Base-by-base conservation (phyloP, 129 eudicot genomes). In the Calendula officinalis region DNA sequence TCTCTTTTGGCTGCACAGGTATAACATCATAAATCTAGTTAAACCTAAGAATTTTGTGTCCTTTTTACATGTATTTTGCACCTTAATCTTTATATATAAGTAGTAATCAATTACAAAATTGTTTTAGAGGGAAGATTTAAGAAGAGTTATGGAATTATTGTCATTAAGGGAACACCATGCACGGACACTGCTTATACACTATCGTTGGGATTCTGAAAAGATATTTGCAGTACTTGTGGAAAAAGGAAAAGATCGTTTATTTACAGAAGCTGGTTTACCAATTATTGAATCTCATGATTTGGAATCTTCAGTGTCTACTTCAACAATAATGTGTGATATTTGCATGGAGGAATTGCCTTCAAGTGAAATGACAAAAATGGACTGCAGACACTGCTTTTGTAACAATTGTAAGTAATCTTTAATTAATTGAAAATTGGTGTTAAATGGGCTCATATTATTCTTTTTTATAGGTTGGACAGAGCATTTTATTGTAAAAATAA, bases 1-100 rank as follows among this genome's bases (percentile, higher is more conserved):
- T 92, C 98, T 60, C 91, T 92, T 62, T 76, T 88, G 80, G 83
- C 82, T 68, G 98, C 98, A 47, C 98, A 92, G 98, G 98, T 92
- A 77, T 59, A 46, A 12, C 34, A 27, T 51, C 32, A 64, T 33
- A 57, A 52, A 60, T 32, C 10, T 57, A 17, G 41, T 9, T 7
- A 43, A 40, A 54, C 13, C 27, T 52, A 42, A 16, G 1, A 46
- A 39, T 57, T 13, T 61, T 30, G 12, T 22, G 30, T 22, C 30
- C 17, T 68, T 64, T 8, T 42, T 41, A 16, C 37, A 30, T 8
- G 14, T 52, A 46, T 13, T 27, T 56, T 69, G 52, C 60, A 57
- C 13, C 37, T 9, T 64, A 48, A 22, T 22, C 49, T 14, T 56
- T 56, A 37, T 45, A 46, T 11, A 32, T 76, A 60, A 46, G 17